phyloP scores from a whole-genome alignment of 345 rosid genomes.

The Abelmoschus esculentus region DNA sequence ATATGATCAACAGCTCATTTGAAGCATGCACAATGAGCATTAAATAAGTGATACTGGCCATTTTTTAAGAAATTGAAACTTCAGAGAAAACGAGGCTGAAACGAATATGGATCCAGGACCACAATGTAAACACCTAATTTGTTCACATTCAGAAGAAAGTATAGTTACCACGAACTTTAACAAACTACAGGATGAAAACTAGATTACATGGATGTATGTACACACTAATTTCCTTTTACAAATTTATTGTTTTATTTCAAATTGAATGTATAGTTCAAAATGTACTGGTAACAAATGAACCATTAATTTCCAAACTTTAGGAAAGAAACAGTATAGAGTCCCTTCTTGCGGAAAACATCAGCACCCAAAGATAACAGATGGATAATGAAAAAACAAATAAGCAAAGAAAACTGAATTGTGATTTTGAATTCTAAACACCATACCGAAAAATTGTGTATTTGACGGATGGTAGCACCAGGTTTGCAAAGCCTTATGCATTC shows the following conservation, averaged over 20 bases:
- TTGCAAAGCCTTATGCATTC: constrained; percentile 66
- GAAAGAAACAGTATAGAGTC: neutral
- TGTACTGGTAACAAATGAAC: neutral
- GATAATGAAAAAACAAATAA: neutral
- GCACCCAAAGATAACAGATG: neutral
- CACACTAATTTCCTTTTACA: neutral
- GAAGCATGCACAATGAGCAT: neutral
- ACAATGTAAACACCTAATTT: neutral
- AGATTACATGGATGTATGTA: neutral
- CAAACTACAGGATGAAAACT: constrained; percentile 2
- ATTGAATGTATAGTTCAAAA: neutral
- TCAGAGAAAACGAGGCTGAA: neutral
- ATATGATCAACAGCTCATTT: neutral
- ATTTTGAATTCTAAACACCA: constrained; percentile 4
- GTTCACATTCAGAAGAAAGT: neutral
- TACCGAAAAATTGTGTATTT: constrained; percentile 77
- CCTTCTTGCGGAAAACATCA: neutral
- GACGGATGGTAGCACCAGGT: constrained; percentile 67
- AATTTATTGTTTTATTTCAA: neutral
- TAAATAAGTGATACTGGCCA: neutral
- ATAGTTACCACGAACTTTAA: neutral
- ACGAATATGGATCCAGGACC: neutral
- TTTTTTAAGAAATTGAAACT: neutral
- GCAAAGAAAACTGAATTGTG: neutral
- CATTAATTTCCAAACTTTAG: neutral